A percentile compares a stretch with the other conserved stretches of the same genome.
Conservation (phyloP, 1,139 yeast species). For the Scheffersomyces quercinus region DNA sequence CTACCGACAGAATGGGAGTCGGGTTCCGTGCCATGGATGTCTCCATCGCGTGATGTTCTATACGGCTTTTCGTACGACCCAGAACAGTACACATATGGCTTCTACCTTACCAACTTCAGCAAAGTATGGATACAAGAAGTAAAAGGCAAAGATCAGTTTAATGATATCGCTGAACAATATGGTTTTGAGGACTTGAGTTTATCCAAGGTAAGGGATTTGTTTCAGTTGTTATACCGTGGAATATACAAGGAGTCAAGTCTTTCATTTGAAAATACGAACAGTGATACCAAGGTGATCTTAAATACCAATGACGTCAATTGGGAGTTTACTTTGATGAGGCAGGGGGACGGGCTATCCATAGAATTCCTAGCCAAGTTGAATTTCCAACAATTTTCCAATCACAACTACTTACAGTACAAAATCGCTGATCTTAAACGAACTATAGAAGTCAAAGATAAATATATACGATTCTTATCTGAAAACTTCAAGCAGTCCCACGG, state of each 20-base stretch:
- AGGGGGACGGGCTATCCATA: slow-evolving; percentile 7
- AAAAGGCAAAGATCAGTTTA: slow-evolving; percentile 11
- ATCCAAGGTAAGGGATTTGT: slow-evolving; percentile 7
- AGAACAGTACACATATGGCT: slow-evolving; percentile 2
- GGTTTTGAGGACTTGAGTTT: slow-evolving; percentile 28
- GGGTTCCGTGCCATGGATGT: too few species aligned
- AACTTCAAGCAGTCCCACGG: slow-evolving; percentile 42
- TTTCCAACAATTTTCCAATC: slow-evolving; percentile 25
- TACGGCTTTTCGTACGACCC: not conserved
- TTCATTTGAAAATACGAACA: not conserved
- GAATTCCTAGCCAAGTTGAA: slow-evolving; percentile 22
- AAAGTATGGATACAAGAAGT: slow-evolving; percentile 30
- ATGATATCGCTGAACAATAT: slow-evolving; percentile 16
- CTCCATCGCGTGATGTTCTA: not conserved
- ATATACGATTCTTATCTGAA: slow-evolving; percentile 33
- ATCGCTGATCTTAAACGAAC: slow-evolving; percentile 22
- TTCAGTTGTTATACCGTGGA: slow-evolving; percentile 8
- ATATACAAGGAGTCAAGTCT: slow-evolving; percentile 4
- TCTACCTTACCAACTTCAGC: slow-evolving; percentile 29
- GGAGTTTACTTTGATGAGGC: slow-evolving; percentile 20
- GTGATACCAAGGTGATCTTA: not conserved
- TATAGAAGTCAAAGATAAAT: slow-evolving; percentile 34
- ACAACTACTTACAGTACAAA: slow-evolving; percentile 20
- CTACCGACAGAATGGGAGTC: too few species aligned
- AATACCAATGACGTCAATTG: slow-evolving; percentile 17